phyloP scores from a whole-genome alignment of 2,329 filamentous ascomycete species.

The Verticillium nonalfalfae region DNA sequence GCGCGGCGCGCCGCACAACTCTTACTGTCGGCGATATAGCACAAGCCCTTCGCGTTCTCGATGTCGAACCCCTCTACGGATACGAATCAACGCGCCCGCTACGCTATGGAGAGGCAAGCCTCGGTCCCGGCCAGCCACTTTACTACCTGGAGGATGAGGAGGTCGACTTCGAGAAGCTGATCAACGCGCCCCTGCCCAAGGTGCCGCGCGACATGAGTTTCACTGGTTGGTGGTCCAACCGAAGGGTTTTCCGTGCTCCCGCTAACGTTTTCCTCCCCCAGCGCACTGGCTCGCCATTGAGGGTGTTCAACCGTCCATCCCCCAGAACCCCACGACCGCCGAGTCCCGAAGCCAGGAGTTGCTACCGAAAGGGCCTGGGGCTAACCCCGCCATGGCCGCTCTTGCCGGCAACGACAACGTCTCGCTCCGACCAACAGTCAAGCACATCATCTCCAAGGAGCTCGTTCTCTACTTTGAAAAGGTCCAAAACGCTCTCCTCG shows the following conservation, averaged over 20 bases:
- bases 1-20: slow-evolving; percentile 77
- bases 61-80: slow-evolving; percentile 92
- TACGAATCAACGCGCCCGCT: slow-evolving; percentile 90
- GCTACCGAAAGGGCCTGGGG: slow-evolving; percentile 81
- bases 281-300: slow-evolving; percentile 98
- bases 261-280: slow-evolving; percentile 25
- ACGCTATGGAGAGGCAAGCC: slow-evolving; percentile 85
- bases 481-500: slow-evolving; percentile 80
- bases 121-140: slow-evolving; percentile 88
- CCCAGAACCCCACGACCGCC: slow-evolving; percentile 85
- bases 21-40: slow-evolving; percentile 86
- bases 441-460: slow-evolving; percentile 94
- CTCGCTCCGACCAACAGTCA: slow-evolving; percentile 82
- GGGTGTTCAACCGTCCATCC: slow-evolving; percentile 92
- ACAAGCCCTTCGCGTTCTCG: slow-evolving; percentile 76
- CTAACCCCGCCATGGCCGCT: slow-evolving; percentile 78
- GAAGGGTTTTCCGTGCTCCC: background rate
- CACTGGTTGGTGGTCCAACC: slow-evolving; percentile 55
- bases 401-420: slow-evolving; percentile 79
- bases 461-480: slow-evolving; percentile 96
- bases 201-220: slow-evolving; percentile 90
- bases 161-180: slow-evolving; percentile 97
- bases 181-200: slow-evolving; percentile 92
- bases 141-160: slow-evolving; percentile 99
- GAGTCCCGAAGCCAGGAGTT: slow-evolving; percentile 82